Base-by-base conservation (phyloP, 169 alveolate species). In the Cryptosporidium viatorum region DNA sequence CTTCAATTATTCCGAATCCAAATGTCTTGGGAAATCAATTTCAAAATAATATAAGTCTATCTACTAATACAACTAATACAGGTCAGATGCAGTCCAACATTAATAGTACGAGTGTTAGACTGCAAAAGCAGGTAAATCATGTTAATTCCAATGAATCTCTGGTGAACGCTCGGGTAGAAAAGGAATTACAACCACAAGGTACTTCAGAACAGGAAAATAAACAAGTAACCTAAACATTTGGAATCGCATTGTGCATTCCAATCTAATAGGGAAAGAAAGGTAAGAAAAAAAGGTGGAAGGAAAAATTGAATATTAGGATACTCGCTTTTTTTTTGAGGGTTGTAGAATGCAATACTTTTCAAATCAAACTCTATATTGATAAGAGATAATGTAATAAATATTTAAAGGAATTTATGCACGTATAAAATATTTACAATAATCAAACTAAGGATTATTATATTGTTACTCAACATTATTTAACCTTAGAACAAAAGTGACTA, bases 61-160 rank as follows among this genome's bases (percentile, higher is more conserved):
- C 86, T 35, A 43, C 59, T 2, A 31, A 33, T n/a, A 37, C 71
- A 31, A n/a, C 71, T 37, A 37, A 37, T 65, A 39, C 71, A 37
- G 52, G 70, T 73, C 68, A 73, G 2, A 16, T 59, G 18, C 86
- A 73, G n/a, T 59, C 86, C 16, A 73, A 55, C 68, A 48, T 23
- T 48, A 55, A 55, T 14, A 48, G 18, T 39, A 37, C 86, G 8
- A 41, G 14, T 14, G 71, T 41, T 33, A 21, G 51, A 33, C 31
- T 55, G 68, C 86, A 73, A 31, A 73, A 73, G 23, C 86, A 73
- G 86, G 86, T 73, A 35, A 73, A 71, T 51, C 48, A 71, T n/a
- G 58, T 41, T n/a, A 59, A 26, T 73, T 52, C 86, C 70, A 26
- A 16, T 31, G 71, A 73, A 51, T 37, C 71, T 37, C 68, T 33